A percentile compares a stretch with the other conserved stretches of the same genome.
Conservation (phyloP, 768 basidiomycete genomes). For the Suillus fuscotomentosus region DNA sequence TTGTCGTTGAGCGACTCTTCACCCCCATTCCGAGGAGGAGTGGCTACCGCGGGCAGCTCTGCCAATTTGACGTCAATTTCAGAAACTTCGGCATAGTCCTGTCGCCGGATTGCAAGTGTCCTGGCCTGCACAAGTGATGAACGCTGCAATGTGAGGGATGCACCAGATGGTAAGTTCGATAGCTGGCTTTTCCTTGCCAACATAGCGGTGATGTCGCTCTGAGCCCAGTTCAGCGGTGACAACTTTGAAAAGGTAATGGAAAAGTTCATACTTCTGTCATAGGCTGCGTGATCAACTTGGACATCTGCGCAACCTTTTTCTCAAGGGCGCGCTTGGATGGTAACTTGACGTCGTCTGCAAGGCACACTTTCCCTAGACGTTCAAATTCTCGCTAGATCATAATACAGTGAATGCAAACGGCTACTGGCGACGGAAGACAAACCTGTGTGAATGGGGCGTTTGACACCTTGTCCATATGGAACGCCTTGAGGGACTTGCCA, state of each 20-base stretch:
- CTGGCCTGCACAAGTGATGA: slow-evolving; percentile 69
- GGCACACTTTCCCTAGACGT: slow-evolving; percentile 46
- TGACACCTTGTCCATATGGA: slow-evolving; percentile 85
- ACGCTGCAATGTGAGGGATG: slow-evolving; percentile 49
- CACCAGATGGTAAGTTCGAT: slow-evolving; percentile 31
- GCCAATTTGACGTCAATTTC: slow-evolving; percentile 64
- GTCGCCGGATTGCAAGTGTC: slow-evolving; percentile 71
- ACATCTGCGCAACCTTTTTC: slow-evolving; percentile 63
- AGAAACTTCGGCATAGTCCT: slow-evolving; percentile 62
- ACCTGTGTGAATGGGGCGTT: slow-evolving; percentile 68
- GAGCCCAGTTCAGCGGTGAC: slow-evolving; percentile 14
- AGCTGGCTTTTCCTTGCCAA: slow-evolving; percentile 61
- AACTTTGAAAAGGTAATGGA: slow-evolving; percentile 6
- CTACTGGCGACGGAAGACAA: slow-evolving; percentile 22
- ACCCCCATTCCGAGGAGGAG: slow-evolving; percentile 21
- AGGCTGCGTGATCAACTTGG: slow-evolving; percentile 53
- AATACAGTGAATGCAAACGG: slow-evolving; percentile 3
- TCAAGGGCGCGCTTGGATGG: slow-evolving; percentile 68
- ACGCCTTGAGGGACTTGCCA: slow-evolving; percentile 60
- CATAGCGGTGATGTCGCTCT: slow-evolving; percentile 86
- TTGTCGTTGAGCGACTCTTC: slow-evolving; percentile 40
- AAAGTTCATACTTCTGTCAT: slow-evolving; percentile 72
- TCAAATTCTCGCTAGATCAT: slow-evolving; percentile 67
- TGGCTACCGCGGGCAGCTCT: slow-evolving; percentile 37
- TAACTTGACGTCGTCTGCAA: slow-evolving; percentile 54